Evolutionary conservation across 2,329 filamentous ascomycete genomes (phyloP).

Genomic region (Simplicillium sp.): DNA sequence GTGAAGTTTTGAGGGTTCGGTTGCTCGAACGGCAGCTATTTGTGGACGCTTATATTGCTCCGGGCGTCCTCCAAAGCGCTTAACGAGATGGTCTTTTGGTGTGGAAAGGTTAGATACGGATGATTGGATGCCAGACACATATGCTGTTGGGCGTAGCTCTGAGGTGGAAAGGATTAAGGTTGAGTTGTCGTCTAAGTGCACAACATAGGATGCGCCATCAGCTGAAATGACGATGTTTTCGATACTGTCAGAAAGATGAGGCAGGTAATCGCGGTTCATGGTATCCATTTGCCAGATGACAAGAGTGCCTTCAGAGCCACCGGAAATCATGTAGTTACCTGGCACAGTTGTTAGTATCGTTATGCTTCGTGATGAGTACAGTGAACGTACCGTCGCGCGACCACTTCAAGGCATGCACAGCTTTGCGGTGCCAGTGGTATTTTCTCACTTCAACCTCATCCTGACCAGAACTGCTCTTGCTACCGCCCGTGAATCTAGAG

Average conservation of each 20-base stretch:
- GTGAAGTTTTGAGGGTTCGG: slow-evolving; percentile 53
- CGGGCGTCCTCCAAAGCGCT: slow-evolving; percentile 36
- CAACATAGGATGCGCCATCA: slow-evolving; percentile 67
- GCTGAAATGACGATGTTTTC: slow-evolving; percentile 78
- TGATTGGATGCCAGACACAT: slow-evolving; percentile 74
- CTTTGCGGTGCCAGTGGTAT: slow-evolving; percentile 84
- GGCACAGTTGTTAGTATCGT: slow-evolving; percentile 17
- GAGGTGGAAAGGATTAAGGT: slow-evolving; percentile 83
- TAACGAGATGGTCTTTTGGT: slow-evolving; percentile 43
- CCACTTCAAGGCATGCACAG: slow-evolving; percentile 81
- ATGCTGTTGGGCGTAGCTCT: slow-evolving; percentile 76
- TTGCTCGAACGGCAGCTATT: slow-evolving; percentile 54
- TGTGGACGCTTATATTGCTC: slow-evolving; percentile 38
- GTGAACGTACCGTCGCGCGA: slow-evolving; percentile 66
- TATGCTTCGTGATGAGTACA: neutral
- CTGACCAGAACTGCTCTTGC: slow-evolving; percentile 27
- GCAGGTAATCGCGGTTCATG: slow-evolving; percentile 69
- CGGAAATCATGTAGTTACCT: slow-evolving; percentile 92
- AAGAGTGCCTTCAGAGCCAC: slow-evolving; percentile 79
- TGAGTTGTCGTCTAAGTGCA: slow-evolving; percentile 88
- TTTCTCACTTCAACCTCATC: slow-evolving; percentile 51
- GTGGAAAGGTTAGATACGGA: slow-evolving; percentile 39
- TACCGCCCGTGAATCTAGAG: slow-evolving; percentile 39
- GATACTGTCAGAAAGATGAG: slow-evolving; percentile 81
- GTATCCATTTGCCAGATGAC: slow-evolving; percentile 93